These are phyloP conservation scores for Taphrina communis DNA, from an alignment of 1,139 yeast species.

Conservation along the genomic window DNA sequence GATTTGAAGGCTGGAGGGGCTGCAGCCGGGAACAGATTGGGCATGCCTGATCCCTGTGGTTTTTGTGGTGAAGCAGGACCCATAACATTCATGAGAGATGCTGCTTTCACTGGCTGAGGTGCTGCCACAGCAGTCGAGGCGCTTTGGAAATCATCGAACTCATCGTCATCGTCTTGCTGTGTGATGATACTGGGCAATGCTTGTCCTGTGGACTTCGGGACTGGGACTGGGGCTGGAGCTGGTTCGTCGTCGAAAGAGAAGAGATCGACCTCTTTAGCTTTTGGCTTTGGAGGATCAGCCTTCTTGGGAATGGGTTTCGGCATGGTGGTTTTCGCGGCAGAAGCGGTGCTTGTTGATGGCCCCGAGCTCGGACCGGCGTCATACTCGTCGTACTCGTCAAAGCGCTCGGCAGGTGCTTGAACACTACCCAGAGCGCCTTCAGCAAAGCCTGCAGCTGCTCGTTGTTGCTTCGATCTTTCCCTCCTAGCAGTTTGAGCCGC, in stretches of 20 bases:
- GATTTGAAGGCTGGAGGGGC: conserved; percentile 19
- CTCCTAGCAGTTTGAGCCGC: conserved; percentile 30
- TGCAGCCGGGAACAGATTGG: background rate
- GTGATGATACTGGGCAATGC: conserved; percentile 44
- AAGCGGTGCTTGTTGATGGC: conserved; percentile 1
- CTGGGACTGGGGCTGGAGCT: conserved; percentile 47
- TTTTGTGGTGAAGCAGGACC: conserved; percentile 40
- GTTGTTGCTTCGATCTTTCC: conserved; percentile 38
- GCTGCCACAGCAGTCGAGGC: conserved; percentile 56
- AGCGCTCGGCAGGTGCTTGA: conserved; percentile 54
- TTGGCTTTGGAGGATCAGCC: conserved; percentile 49
- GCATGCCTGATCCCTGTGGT: conserved; percentile 18
- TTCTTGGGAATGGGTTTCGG: conserved; percentile 45
- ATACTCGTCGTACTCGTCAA: conserved; percentile 70
- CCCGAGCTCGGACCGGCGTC: conserved; percentile 50
- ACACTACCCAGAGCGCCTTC: conserved; percentile 43
- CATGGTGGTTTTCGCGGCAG: conserved; percentile 18
- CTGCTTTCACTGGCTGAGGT: conserved; percentile 44
- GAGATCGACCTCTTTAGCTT: conserved; percentile 58
- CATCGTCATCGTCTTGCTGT: conserved; percentile 63
- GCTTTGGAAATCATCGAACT: conserved; percentile 91
- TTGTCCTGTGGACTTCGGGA: conserved; percentile 49
- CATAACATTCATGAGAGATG: conserved; percentile 38
- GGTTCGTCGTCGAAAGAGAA: conserved; percentile 70
- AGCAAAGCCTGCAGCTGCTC: conserved; percentile 41